These are phyloP conservation scores for Meira miltonrushii DNA, from an alignment of 1,284 basidiomycete species.

Conservation along the genomic window DNA sequence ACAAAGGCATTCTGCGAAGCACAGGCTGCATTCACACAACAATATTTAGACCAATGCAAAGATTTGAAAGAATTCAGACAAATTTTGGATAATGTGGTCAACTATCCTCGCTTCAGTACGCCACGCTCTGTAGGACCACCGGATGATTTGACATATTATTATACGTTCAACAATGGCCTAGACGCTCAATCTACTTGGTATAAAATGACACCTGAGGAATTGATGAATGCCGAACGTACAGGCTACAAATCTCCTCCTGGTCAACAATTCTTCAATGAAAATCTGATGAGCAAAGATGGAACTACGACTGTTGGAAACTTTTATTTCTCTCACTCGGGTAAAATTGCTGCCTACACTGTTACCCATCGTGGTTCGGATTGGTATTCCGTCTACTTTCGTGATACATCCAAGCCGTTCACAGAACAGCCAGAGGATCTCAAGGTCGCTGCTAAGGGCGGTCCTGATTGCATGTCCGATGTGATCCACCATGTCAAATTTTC, in stretches of 20 bases:
- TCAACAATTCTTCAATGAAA: conserved; percentile 46
- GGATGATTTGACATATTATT: conserved; percentile 35
- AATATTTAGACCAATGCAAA: conserved; percentile 34
- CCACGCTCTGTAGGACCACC: conserved; percentile 44
- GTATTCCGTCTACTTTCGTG: conserved; percentile 42
- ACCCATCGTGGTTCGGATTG: conserved; percentile 49
- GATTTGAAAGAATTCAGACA: conserved; percentile 39
- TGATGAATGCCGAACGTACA: conserved; percentile 18
- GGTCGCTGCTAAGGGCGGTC: conserved; percentile 31
- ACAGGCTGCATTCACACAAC: conserved; percentile 39
- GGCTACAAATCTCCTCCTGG: conserved; percentile 32
- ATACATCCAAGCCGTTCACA: conserved; percentile 35
- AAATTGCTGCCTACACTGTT: conserved; percentile 45
- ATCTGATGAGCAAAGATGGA: conserved; percentile 43
- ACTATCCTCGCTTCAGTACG: conserved; percentile 44
- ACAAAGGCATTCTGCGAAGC: conserved; percentile 44
- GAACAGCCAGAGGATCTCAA: conserved; percentile 22
- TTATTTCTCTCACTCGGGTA: conserved; percentile 44
- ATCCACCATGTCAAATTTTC: conserved; percentile 47
- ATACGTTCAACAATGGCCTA: conserved; percentile 47
- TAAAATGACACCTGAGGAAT: conserved; percentile 29
- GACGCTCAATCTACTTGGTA: conserved; percentile 46
- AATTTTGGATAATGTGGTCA: conserved; percentile 40
- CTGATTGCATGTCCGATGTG: conserved; percentile 36
- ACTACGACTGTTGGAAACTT: conserved; percentile 36